phyloP scores from a whole-genome alignment of 345 rosid species.

The Cardamine chenopodiifolia region DNA sequence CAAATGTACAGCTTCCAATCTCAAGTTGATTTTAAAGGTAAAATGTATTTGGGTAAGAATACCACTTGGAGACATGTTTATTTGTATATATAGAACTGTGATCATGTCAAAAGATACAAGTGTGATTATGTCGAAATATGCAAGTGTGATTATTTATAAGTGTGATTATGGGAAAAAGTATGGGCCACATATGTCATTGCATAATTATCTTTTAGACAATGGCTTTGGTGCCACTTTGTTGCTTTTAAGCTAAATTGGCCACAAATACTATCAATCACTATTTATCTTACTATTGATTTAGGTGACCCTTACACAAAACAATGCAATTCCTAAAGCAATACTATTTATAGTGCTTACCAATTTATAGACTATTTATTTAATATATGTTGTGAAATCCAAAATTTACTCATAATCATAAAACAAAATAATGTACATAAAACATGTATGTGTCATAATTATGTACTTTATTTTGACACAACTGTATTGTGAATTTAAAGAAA shows the following conservation, averaged over 20 bases:
- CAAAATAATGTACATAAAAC: not conserved
- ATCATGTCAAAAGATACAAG: constrained; percentile 8
- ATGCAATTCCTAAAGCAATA: not conserved
- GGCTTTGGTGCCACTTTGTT: constrained; percentile 23
- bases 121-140: not conserved
- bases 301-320: constrained; percentile 9
- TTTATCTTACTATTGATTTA: constrained; percentile 13
- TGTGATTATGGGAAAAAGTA: not conserved
- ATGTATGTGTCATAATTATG: not conserved
- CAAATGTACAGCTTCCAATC: no score
- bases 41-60: constrained; percentile 7
- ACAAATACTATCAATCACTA: constrained; percentile 19
- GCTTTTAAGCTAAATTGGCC: constrained; percentile 16
- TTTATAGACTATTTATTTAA: not conserved
- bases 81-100: not conserved
- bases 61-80: not conserved
- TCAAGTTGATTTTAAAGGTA: not conserved
- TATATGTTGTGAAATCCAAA: not conserved
- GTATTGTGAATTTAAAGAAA: not conserved
- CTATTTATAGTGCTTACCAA: not conserved
- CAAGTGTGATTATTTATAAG: not conserved
- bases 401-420: not conserved
- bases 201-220: constrained; percentile 9
- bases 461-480: not conserved
- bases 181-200: constrained; percentile 25